phyloP scores from a whole-genome alignment of 225 moss, liverwort and hornwort species.

The Thuidium tamariscinum region DNA sequence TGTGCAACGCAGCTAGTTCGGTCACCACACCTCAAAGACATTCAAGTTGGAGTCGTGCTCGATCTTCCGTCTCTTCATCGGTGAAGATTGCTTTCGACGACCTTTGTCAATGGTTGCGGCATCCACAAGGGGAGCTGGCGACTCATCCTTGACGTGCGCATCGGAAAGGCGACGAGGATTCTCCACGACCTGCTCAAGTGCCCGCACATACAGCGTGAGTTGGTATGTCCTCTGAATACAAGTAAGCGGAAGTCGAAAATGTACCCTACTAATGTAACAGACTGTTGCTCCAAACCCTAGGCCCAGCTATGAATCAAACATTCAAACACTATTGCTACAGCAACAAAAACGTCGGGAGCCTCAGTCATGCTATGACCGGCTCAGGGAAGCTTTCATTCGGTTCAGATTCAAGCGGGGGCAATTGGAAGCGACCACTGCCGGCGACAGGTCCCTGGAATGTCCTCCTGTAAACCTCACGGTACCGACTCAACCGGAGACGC shows the following conservation, averaged over 20 bases:
- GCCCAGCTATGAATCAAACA: not conserved
- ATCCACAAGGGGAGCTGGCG: not conserved
- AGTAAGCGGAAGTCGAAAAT: not conserved
- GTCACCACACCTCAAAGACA: constrained; percentile 6
- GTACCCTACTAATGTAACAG: not conserved
- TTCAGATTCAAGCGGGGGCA: not conserved
- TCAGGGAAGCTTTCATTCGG: not conserved
- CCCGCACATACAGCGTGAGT: constrained; percentile 1
- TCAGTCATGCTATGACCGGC: not conserved
- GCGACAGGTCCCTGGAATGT: not conserved
- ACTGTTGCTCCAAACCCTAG: not conserved
- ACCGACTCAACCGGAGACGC: not conserved
- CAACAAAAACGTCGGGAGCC: not conserved
- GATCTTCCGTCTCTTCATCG: constrained; percentile 20
- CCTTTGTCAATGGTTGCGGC: not conserved
- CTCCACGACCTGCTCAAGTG: constrained; percentile 3
- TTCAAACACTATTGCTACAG: not conserved
- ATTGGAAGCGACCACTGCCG: not conserved
- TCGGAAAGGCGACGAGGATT: not conserved
- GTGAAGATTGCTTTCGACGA: not conserved
- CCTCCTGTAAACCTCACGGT: not conserved
- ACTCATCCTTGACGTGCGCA: not conserved
- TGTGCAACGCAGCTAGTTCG: not conserved
- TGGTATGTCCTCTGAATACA: not conserved
- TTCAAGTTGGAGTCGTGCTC: constrained; percentile 18